These are phyloP conservation scores for Caryocar brasiliense DNA, from an alignment of 441 rosid genomes.

Conservation along the genomic window DNA sequence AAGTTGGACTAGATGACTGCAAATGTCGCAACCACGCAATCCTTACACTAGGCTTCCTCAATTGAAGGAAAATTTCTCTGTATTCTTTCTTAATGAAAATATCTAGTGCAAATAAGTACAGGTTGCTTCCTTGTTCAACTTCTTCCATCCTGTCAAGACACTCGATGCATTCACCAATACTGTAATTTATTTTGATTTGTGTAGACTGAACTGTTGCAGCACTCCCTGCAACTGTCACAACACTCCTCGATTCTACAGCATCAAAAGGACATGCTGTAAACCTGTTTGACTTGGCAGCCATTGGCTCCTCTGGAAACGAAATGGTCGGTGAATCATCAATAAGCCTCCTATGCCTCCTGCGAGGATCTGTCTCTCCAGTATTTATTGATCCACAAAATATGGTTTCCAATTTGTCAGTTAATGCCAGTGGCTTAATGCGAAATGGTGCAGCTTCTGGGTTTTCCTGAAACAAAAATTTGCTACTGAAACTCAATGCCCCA, in stretches of 20 bases:
- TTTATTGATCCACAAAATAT: conserved; percentile 23
- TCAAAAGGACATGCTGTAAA: conserved; percentile 11
- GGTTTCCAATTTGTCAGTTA: conserved; percentile 28
- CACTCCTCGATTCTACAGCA: conserved; percentile 14
- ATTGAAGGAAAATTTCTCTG: conserved; percentile 39
- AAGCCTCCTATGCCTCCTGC: conserved; percentile 15
- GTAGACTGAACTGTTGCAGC: conserved; percentile 15
- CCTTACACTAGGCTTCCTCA: conserved; percentile 34
- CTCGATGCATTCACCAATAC: conserved; percentile 36
- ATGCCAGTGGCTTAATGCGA: conserved; percentile 21
- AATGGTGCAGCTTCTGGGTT: conserved; percentile 31
- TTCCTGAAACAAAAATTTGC: conserved; percentile 21
- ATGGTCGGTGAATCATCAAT: conserved; percentile 13
- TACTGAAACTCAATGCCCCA: no score
- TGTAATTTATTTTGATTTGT: conserved; percentile 15
- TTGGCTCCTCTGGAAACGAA: conserved; percentile 20
- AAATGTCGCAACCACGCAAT: conserved; percentile 34
- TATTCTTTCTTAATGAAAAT: conserved; percentile 31
- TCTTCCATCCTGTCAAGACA: conserved; percentile 42
- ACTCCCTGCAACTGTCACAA: conserved; percentile 10
- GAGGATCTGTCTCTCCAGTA: conserved; percentile 22
- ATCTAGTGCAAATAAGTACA: conserved; percentile 38
- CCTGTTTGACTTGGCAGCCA: conserved; percentile 7
- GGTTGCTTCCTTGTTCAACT: conserved; percentile 35
- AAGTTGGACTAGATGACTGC: conserved; percentile 12